These are phyloP conservation scores for Rhynchosporium graminicola DNA, from an alignment of 2,329 filamentous ascomycete genomes.

Conservation along the genomic window DNA sequence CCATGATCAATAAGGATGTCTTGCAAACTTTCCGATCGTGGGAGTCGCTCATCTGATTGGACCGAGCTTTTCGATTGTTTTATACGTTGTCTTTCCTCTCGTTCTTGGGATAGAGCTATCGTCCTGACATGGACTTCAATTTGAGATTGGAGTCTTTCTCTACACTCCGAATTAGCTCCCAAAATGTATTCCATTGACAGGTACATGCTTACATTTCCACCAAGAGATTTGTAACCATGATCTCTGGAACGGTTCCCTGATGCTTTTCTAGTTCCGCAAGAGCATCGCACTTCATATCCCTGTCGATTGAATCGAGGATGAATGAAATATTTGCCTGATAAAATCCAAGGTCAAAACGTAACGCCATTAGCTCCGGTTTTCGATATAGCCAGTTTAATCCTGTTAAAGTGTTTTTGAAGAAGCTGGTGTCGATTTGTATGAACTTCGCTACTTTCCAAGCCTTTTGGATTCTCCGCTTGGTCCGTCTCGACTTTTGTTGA, in stretches of 20 bases:
- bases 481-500: neutral
- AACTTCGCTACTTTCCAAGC: neutral
- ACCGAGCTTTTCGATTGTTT: neutral
- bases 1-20: neutral
- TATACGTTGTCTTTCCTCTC: neutral
- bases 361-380: neutral
- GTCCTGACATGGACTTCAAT: neutral
- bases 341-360: neutral
- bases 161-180: neutral
- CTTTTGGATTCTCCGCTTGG: neutral
- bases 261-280: too few relatives aligned
- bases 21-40: neutral
- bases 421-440: neutral
- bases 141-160: neutral
- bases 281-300: neutral
- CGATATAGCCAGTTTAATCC: neutral
- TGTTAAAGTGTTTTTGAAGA: neutral
- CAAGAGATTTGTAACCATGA: neutral
- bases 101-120: neutral
- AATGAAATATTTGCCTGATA: neutral
- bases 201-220: neutral
- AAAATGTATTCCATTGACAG: neutral
- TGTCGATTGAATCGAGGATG: neutral
- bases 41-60: neutral
- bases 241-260: neutral